Evolutionary conservation across 257 asterid genomes (phyloP), one percentile per base, ranked within the genome.

Genomic region (Nicotiana sylvestris): DNA sequence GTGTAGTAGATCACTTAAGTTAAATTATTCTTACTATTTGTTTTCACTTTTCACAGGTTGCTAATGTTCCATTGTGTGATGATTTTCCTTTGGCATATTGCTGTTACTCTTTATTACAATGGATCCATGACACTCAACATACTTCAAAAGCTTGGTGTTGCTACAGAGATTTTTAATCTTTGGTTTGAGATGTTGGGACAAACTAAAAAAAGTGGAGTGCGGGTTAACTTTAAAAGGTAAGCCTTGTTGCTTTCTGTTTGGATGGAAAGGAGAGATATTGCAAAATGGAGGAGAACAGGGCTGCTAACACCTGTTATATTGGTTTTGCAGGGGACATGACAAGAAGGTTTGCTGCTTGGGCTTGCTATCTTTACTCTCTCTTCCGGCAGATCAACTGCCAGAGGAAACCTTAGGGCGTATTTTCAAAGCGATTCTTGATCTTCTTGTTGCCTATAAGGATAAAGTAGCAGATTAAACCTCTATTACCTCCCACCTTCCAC

Each of bases 181-280:
- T 96, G 99, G 99, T 96, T 96, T 88, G 96, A 93, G 81, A 90
- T 96, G 98, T 86, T 96, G 87, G 97, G 91, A 70, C 97, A 96
- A 87, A 94, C 95, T 37, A 94, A 91, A 86, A 93, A 91, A 84
- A 93, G 93, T 85, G 99, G 99, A 49, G 89, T 39, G 2, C 93
- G 89, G 13, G 91, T 89, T 56, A 91, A 96, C 89, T 96, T 96
- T 84, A 96, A 92, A 85, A 93, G 97, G 99, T 93, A 80, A 13
- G 17, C 4, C 81, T 77, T 64, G 35, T 62, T 37, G 18, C 66
- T 78, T 61, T 83, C 57, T 46, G 61, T 49, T 58, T 39, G 49
- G 30, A 12, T 72, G 79, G 55, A 81, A 81, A 46, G 53, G 56
- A 21, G 17, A 43, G 39, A 27, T 13, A 18, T 51, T 51, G 57